These are phyloP conservation scores for Vaccinium macrocarpon DNA, from an alignment of 148 eudicot genomes.

Conservation along the genomic window DNA sequence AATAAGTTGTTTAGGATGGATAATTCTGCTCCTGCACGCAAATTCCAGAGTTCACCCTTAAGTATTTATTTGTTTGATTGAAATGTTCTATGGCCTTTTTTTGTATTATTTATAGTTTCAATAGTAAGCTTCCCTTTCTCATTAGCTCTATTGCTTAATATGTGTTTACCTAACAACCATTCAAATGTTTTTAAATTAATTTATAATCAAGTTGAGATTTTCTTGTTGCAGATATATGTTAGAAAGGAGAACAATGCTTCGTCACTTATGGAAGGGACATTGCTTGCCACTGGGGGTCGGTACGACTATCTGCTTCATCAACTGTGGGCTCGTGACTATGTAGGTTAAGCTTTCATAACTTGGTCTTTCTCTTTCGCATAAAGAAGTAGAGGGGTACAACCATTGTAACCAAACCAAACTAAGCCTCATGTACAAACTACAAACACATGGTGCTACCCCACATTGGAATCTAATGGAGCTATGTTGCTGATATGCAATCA, in stretches of 20 bases:
- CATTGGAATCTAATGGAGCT: not conserved
- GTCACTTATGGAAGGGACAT: constrained; percentile 63
- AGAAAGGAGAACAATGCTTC: constrained; percentile 69
- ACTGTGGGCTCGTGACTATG: constrained; percentile 59
- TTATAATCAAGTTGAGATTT: constrained; percentile 12
- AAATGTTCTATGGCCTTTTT: not conserved
- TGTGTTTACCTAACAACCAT: not conserved
- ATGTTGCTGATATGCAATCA: not conserved
- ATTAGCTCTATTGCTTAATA: not conserved
- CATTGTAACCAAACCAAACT: not conserved
- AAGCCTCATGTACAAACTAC: not conserved
- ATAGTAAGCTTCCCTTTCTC: not conserved
- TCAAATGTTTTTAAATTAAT: not conserved
- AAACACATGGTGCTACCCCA: not conserved
- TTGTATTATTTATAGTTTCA: not conserved
- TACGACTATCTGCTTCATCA: constrained; percentile 70
- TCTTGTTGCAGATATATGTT: constrained; percentile 55
- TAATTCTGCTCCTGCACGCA: not conserved
- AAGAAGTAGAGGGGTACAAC: not conserved
- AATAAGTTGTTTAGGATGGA: not conserved
- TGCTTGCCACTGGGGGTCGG: constrained; percentile 93
- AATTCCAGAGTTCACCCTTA: not conserved
- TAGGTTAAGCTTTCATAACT: constrained; percentile 28
- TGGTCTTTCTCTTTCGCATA: not conserved
- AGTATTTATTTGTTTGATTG: not conserved